These are phyloP conservation scores for Aschersonia sp. DNA, from an alignment of 2,329 filamentous ascomycete species.

Conservation along the genomic window DNA sequence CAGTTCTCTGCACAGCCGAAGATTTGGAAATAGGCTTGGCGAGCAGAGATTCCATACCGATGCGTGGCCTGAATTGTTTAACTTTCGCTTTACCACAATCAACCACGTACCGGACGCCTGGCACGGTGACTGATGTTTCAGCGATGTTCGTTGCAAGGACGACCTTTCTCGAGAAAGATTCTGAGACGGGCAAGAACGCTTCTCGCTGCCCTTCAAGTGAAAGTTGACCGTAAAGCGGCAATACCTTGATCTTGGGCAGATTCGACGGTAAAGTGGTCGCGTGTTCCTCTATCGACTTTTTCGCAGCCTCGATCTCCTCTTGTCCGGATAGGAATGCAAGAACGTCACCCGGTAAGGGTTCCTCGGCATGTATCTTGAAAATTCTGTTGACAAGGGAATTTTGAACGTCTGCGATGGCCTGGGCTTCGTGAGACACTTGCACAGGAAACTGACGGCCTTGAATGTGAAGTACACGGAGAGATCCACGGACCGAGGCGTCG, in stretches of 20 bases:
- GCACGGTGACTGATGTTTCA: slow-evolving; percentile 94
- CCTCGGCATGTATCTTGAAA: slow-evolving; percentile 73
- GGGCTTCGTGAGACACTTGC: slow-evolving; percentile 56
- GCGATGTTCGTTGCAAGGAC: slow-evolving; percentile 94
- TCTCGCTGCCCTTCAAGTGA: slow-evolving; percentile 75
- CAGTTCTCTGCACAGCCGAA: slow-evolving; percentile 79
- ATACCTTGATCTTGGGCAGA: slow-evolving; percentile 56
- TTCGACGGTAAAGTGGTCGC: slow-evolving; percentile 55
- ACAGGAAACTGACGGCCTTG: slow-evolving; percentile 83
- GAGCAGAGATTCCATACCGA: slow-evolving; percentile 82
- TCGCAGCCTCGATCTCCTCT: slow-evolving; percentile 75
- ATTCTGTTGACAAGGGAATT: slow-evolving; percentile 70
- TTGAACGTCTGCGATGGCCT: slow-evolving; percentile 66
- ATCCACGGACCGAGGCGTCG: slow-evolving; percentile 3
- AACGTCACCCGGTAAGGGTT: slow-evolving; percentile 87
- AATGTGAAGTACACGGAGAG: slow-evolving; percentile 43
- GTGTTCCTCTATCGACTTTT: slow-evolving; percentile 70
- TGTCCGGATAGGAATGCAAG: slow-evolving; percentile 86
- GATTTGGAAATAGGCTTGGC: slow-evolving; percentile 87
- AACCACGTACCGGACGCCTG: slow-evolving; percentile 80
- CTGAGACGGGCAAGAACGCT: slow-evolving; percentile 64
- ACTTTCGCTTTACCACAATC: slow-evolving; percentile 91
- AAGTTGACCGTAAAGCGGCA: slow-evolving; percentile 81
- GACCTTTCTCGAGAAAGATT: slow-evolving; percentile 66
- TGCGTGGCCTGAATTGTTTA: slow-evolving; percentile 72